Evolutionary conservation across 768 basidiomycete genomes (phyloP), one percentile per base, ranked within the genome.

Genomic region (Pleurotus pulmonarius): DNA sequence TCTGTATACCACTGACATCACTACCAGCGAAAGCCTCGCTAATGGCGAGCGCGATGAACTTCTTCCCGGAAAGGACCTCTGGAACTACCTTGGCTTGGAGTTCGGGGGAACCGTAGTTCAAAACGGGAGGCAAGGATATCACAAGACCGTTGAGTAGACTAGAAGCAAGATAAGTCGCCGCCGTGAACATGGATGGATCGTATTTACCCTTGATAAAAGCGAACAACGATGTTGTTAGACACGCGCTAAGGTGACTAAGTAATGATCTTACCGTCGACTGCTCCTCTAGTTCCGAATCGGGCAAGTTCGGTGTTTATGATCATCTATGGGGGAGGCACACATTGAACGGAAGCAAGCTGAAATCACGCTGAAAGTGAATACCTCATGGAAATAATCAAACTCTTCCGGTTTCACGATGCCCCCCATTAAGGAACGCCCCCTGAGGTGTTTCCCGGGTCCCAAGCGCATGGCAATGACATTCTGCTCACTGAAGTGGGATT

Each of bases 381-480:
- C 88, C 76, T 92, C 95, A 65, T 97, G 88, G 79, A 98, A 98
- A 65, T 95, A 94, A 69, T 97, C 92, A 63, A 90, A 98, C 61
- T 94, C 87, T 65, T 92, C 90, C 3, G 89, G 85, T 49, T 82
- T 83, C 45, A 92, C 79, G 16, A 84, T 69, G 9, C 92, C 93
- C 24, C 83, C 88, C 71, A 94, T 84, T 1, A 97, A 72, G 9
- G 75, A 82, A 39, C 83, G 79, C 0, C 94, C 92, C 65, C 89
- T 75, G 18, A 97, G 80, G 66, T 95, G 92, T 68, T 92, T 91
- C 16, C 91, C 92, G 2, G 93, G 94, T 1, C 94, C 94, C 52
- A 94, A 78, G 4, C 94, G 83, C 93, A 97, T 95, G 5, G 90
- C 87, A 49, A 92, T 85, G 43, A 95, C 76, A 69, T 92, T 88